Base-by-base conservation (phyloP, 352 stramenopile species). In the Saprolegnia diclina region DNA sequence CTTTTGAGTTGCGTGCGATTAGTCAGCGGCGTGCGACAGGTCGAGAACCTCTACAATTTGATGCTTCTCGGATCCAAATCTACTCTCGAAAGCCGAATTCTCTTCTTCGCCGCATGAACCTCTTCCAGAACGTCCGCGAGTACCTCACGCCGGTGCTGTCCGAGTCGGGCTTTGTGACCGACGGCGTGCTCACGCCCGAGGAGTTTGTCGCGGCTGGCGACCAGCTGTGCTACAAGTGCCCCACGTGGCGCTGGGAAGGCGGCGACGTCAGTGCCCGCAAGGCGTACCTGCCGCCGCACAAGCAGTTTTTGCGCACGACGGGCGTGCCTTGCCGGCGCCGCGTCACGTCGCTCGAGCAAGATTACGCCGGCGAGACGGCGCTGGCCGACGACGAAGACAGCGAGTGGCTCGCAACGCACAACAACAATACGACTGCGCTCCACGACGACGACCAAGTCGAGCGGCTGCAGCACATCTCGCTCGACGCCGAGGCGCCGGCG, bases 151-250 rank as follows among this genome's bases (percentile, higher is more conserved):
- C 89, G 11, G 85, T 96, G 71, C 81, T 98, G 50, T 96, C 92
- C 73, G 85, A 92, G 71, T 97, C 89, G 21, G 92, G 88, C 57
- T 98, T 99, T 75, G 76, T 97, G 59, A 80, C 94, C 71, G 93
- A 95, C 54, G 96, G 96, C 40, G 85, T 98, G 37, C 81, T 99
- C 35, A 99, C 96, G 50, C 96, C 96, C 19, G 92, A 98, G 73
- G 96, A 99, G 77, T 99, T 98, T 77, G 90, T 98, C 24, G 77
- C 78, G 40, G 95, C 94, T 6, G 94, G 96, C 6, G 95, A 99
- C 71, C 81, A 98, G 80, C 80, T 99, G 0, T 94, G 98, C 46
- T 97, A 96, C 82, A 97, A 96, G 72, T 98, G 94, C 71, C 96
- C 96, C 11, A 98, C 95, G 46, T 99, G 96, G 96, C 79, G 80